Evolutionary conservation across 2,329 filamentous ascomycete species (phyloP).

Genomic region (Colletotrichum truncatum): DNA sequence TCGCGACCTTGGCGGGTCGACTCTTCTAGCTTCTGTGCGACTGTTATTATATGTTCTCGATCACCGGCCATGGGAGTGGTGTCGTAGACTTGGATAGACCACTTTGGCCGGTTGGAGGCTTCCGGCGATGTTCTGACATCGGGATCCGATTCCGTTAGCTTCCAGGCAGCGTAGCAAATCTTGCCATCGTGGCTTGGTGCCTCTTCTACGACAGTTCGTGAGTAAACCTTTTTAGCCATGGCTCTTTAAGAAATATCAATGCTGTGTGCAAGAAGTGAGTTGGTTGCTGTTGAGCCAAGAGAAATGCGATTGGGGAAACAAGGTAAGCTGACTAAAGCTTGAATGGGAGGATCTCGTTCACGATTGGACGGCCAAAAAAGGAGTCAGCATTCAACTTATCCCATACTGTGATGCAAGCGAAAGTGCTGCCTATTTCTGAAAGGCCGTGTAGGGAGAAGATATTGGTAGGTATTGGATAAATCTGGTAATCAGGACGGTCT

Average conservation of each 20-base stretch:
- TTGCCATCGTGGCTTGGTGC: conserved; percentile 6
- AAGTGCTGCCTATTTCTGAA: too few relatives aligned
- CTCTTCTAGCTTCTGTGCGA: not conserved
- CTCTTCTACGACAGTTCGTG: conserved; percentile 1
- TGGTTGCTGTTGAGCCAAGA: not conserved
- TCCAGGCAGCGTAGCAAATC: not conserved
- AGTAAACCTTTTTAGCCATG: not conserved
- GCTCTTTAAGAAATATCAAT: not conserved
- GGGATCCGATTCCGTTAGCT: not conserved
- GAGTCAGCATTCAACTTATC: too few relatives aligned
- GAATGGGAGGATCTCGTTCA: too few relatives aligned
- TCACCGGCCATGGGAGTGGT: not conserved
- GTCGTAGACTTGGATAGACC: not conserved
- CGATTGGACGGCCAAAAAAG: too few relatives aligned
- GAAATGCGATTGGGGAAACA: not conserved
- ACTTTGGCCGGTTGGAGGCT: not conserved
- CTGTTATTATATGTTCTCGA: not conserved
- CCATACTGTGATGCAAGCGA: too few relatives aligned
- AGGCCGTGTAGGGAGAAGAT: too few relatives aligned
- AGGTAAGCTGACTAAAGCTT: not conserved
- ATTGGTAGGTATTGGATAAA: too few relatives aligned
- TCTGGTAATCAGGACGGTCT: too few relatives aligned
- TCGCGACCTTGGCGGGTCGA: not conserved
- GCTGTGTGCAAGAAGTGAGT: not conserved
- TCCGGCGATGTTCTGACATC: not conserved